Conservation (phyloP, 176 grass and related monocot genomes). For the Chrysopogon serrulatus region DNA sequence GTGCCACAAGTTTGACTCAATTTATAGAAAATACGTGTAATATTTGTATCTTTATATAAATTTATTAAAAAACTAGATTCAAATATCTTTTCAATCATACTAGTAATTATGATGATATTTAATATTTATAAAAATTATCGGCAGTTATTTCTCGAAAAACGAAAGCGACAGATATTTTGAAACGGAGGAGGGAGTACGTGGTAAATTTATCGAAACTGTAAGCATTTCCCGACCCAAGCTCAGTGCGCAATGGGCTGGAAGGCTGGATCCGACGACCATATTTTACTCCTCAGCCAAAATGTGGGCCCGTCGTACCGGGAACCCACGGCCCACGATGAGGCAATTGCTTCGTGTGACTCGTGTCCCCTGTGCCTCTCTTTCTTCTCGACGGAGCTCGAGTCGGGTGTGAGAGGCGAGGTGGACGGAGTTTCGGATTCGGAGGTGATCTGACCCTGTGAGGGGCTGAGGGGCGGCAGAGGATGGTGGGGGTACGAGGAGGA, state of each 20-base stretch:
- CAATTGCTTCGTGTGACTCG: not conserved
- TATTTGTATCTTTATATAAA: too few species aligned
- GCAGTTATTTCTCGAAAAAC: too few species aligned
- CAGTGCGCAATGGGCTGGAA: not conserved
- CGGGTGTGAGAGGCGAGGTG: not conserved
- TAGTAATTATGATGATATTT: too few species aligned
- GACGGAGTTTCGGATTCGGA: not conserved
- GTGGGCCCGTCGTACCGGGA: not conserved
- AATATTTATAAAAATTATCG: too few species aligned
- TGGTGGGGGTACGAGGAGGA: conserved; percentile 27
- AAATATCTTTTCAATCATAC: too few species aligned
- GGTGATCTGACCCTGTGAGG: not conserved
- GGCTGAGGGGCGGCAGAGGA: not conserved
- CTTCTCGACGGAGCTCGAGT: not conserved
- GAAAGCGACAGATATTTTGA: too few species aligned
- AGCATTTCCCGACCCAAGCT: not conserved
- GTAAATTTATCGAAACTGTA: not conserved
- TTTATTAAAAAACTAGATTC: too few species aligned
- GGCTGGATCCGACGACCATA: too few species aligned
- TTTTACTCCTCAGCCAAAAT: not conserved
- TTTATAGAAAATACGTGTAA: too few species aligned
- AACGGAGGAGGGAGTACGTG: too few species aligned
- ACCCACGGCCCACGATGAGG: not conserved
- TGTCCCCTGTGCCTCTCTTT: not conserved
- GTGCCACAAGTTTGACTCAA: too few species aligned